A percentile compares a stretch with the other conserved stretches of the same genome.
Evolutionary conservation across 1,284 basidiomycete genomes (phyloP).

Genomic region (Xerocomus tenax): DNA sequence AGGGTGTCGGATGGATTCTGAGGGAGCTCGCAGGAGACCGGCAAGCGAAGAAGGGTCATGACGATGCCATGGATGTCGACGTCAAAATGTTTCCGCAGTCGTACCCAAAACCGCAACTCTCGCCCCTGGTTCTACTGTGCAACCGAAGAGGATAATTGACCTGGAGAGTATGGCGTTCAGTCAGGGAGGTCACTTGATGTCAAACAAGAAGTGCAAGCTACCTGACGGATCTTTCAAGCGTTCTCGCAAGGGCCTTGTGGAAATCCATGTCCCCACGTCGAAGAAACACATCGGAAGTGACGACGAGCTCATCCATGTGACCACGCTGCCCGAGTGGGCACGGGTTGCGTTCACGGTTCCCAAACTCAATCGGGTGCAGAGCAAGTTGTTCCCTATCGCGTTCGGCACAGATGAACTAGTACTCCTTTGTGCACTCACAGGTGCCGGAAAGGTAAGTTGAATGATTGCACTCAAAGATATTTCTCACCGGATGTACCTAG

Average conservation of each 20-base stretch:
- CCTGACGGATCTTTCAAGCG: conserved; percentile 98
- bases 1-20: conserved; percentile 58
- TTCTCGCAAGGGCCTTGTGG: conserved; percentile 81
- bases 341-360: conserved; percentile 75
- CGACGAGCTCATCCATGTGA: conserved; percentile 38
- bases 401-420: conserved; percentile 94
- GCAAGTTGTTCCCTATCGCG: conserved; percentile 85
- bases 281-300: too few relatives aligned
- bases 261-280: conserved; percentile 55
- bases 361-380: conserved; percentile 88
- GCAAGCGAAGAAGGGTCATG: conserved; percentile 43
- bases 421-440: conserved; percentile 35
- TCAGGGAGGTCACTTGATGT: conserved; percentile 95
- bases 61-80: conserved; percentile 77
- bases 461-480: background rate
- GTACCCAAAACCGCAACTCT: conserved; percentile 85
- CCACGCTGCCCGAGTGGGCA: conserved; percentile 80
- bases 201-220: conserved; percentile 95
- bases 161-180: conserved; percentile 92
- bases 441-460: too few relatives aligned
- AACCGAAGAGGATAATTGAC: conserved; percentile 83
- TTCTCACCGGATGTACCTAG: conserved; percentile 34
- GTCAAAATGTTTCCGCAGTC: conserved; percentile 34
- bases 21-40: conserved; percentile 50
- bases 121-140: conserved; percentile 78